These are phyloP conservation scores for Myrmaecium sp. DNA, from an alignment of 2,329 filamentous ascomycete genomes.

Conservation along the genomic window DNA sequence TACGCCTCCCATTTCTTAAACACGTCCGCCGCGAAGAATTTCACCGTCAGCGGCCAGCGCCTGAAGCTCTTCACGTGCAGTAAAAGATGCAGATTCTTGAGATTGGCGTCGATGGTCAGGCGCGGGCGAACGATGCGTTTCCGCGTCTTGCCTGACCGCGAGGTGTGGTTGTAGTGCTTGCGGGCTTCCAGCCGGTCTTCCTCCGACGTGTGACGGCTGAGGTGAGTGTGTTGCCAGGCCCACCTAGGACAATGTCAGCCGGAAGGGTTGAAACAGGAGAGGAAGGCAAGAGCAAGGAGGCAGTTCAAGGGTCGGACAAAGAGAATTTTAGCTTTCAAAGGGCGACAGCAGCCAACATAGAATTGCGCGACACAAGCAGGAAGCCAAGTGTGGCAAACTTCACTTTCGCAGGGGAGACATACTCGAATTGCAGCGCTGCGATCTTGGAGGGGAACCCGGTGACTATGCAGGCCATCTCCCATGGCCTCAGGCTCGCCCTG, in stretches of 20 bases:
- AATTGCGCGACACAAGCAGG: background rate
- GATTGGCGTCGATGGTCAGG: conserved; percentile 45
- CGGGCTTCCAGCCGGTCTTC: conserved; percentile 6
- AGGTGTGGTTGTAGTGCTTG: conserved; percentile 15
- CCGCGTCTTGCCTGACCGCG: conserved; percentile 22
- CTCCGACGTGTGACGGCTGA: conserved; percentile 56
- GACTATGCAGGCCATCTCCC: conserved; percentile 65
- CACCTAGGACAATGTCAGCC: conserved; percentile 39
- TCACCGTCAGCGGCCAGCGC: conserved; percentile 65
- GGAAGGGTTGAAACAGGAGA: background rate
- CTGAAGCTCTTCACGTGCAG: conserved; percentile 64
- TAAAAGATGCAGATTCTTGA: conserved; percentile 70
- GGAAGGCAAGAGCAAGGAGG: background rate
- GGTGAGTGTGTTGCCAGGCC: conserved; percentile 77
- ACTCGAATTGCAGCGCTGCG: conserved; percentile 89
- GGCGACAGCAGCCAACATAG: background rate
- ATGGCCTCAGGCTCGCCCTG: conserved; percentile 52
- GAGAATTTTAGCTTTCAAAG: background rate
- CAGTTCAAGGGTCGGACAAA: background rate
- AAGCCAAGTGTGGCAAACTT: background rate
- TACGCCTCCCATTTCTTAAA: conserved; percentile 51
- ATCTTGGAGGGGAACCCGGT: conserved; percentile 78
- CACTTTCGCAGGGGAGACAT: conserved; percentile 19
- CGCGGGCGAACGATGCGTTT: conserved; percentile 39
- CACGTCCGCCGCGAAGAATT: conserved; percentile 61